Evolutionary conservation across 192 early-diverging fungal genomes (phyloP).

Genomic region (Umbelopsis ramanniana): DNA sequence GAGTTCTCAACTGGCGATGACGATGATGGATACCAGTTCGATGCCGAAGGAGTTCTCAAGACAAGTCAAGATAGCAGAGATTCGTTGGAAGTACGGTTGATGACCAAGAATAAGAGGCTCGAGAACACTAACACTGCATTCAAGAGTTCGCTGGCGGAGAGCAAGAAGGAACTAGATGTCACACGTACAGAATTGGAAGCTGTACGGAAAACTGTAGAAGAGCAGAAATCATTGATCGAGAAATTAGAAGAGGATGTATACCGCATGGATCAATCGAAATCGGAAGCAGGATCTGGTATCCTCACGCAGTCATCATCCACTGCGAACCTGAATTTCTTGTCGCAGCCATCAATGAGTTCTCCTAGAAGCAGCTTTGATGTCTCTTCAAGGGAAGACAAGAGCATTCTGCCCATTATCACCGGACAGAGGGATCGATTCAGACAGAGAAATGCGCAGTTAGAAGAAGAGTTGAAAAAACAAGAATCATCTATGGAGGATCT

Average conservation of each 20-base stretch:
- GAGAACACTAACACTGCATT: constrained; percentile 72
- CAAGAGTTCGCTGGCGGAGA: constrained; percentile 46
- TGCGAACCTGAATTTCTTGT: constrained; percentile 19
- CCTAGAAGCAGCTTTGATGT: constrained; percentile 11
- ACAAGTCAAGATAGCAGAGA: constrained; percentile 49
- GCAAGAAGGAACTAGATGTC: constrained; percentile 36
- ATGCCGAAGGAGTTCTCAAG: constrained; percentile 46
- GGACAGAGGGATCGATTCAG: constrained; percentile 90
- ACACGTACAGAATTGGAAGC: constrained; percentile 37
- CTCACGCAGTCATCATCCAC: constrained; percentile 3
- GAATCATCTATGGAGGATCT: constrained; percentile 58
- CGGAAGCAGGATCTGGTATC: constrained; percentile 1
- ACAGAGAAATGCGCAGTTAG: constrained; percentile 84
- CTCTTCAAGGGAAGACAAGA: constrained; percentile 36
- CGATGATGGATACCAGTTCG: constrained; percentile 45
- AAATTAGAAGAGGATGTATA: constrained; percentile 60
- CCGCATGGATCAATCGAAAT: constrained; percentile 39
- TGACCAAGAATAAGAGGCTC: constrained; percentile 83
- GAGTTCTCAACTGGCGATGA: constrained; percentile 69
- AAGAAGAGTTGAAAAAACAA: constrained; percentile 65
- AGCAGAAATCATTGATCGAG: constrained; percentile 53
- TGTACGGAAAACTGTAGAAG: constrained; percentile 39
- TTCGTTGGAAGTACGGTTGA: constrained; percentile 76
- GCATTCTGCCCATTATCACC: constrained; percentile 85
- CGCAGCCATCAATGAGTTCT: background rate